Evolutionary conservation across 805 yeast genomes (phyloP).

Genomic region (Starmerella roubikii): DNA sequence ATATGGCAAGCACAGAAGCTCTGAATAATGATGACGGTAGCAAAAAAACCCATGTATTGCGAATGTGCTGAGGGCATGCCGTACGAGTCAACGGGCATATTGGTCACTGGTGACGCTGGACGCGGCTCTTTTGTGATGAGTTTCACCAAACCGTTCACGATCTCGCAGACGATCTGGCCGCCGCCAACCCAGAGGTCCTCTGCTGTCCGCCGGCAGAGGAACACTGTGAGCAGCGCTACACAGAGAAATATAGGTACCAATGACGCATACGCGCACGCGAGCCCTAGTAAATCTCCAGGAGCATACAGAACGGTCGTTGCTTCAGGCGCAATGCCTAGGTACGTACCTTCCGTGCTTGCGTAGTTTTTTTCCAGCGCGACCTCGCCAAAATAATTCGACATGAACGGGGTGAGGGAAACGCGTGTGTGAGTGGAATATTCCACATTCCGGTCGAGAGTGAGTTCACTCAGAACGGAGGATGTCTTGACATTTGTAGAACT

Average conservation of each 20-base stretch:
- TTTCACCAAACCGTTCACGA: conserved; percentile 56
- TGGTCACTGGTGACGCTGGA: conserved; percentile 33
- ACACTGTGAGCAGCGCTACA: conserved; percentile 73
- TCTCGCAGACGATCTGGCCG: conserved; percentile 74
- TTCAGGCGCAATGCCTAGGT: conserved; percentile 32
- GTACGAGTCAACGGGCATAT: conserved; percentile 39
- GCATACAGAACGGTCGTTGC: conserved; percentile 75
- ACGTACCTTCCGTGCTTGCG: conserved; percentile 8
- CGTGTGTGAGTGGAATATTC: too few species aligned
- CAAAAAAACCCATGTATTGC: conserved; percentile 83
- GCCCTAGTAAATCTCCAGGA: conserved; percentile 47
- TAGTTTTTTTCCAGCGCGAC: not conserved
- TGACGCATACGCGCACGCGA: conserved; percentile 56
- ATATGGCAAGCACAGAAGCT: conserved; percentile 14
- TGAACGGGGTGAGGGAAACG: too few species aligned
- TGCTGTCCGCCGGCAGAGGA: conserved; percentile 65
- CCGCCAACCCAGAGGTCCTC: conserved; percentile 73
- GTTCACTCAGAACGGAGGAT: too few species aligned
- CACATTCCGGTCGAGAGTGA: too few species aligned
- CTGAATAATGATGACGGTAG: conserved; percentile 27
- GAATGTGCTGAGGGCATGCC: conserved; percentile 98
- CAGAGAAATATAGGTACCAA: conserved; percentile 67
- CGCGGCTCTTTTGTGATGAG: conserved; percentile 53
- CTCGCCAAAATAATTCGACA: conserved; percentile 14
- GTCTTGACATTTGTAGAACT: too few species aligned